phyloP scores from a whole-genome alignment of 192 early-diverging fungal genomes.

The Coemansia erecta region DNA sequence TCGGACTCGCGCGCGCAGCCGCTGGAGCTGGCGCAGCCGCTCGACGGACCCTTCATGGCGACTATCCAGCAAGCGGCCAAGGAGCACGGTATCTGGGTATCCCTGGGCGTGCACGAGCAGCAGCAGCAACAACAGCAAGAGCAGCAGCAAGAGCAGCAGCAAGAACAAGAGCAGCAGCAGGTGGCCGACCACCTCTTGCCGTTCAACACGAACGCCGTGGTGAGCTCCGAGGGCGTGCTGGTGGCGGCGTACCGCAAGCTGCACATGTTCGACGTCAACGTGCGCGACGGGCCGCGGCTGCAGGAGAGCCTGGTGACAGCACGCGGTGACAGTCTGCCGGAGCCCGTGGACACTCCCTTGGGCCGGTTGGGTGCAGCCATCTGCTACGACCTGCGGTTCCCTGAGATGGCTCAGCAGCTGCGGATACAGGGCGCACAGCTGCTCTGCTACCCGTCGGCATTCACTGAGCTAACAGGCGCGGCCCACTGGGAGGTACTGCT shows the following conservation, averaged over 20 bases:
- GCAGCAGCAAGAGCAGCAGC: no score
- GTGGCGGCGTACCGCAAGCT: constrained; percentile 67
- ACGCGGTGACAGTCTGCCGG: constrained; percentile 20
- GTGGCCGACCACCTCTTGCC: constrained; percentile 42
- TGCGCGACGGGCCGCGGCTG: constrained; percentile 45
- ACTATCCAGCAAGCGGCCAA: constrained; percentile 62
- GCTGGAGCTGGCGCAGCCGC: constrained; percentile 49
- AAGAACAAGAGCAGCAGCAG: no score
- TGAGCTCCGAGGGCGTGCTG: constrained; percentile 60
- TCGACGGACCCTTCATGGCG: constrained; percentile 58
- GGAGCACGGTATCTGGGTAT: constrained; percentile 63
- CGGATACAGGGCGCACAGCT: constrained; percentile 64
- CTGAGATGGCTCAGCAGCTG: constrained; percentile 62
- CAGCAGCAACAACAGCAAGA: no score
- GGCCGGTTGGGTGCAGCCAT: constrained; percentile 61
- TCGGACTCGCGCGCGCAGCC: constrained; percentile 56
- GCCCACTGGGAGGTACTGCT: constrained; percentile 85
- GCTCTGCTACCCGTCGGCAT: constrained; percentile 78
- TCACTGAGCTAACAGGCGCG: constrained; percentile 74
- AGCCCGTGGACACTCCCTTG: constrained; percentile 48
- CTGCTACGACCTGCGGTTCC: constrained; percentile 85
- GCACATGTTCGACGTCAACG: constrained; percentile 75
- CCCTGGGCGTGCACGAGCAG: constrained; percentile 77
- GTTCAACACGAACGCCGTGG: constrained; percentile 69
- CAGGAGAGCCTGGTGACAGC: constrained; percentile 25